Evolutionary conservation across 2,329 filamentous ascomycete genomes (phyloP).

Genomic region (Colletotrichum truncatum): DNA sequence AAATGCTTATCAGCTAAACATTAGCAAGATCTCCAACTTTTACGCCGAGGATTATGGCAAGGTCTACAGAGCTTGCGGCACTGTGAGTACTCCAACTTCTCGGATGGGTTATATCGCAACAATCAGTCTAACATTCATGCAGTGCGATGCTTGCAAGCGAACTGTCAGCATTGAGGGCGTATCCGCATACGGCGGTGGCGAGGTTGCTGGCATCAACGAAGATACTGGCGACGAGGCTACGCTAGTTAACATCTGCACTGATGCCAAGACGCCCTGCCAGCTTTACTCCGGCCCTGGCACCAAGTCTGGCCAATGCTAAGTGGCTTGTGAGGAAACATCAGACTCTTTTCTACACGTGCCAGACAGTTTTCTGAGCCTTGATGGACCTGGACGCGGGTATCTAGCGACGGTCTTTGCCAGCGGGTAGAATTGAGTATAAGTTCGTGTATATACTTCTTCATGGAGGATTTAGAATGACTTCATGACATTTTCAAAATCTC

Average conservation of each 20-base stretch:
- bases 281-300: constrained; percentile 43
- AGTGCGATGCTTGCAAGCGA: constrained; percentile 44
- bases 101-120: constrained; percentile 6
- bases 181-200: constrained; percentile 47
- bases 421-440: not conserved
- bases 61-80: constrained; percentile 39
- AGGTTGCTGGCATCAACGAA: constrained; percentile 52
- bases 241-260: constrained; percentile 37
- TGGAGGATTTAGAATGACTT: not conserved
- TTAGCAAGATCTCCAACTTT: constrained; percentile 45
- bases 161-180: constrained; percentile 53
- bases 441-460: constrained; percentile 21
- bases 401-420: too few species aligned
- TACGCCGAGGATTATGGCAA: constrained; percentile 58
- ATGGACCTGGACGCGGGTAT: not conserved
- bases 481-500: not conserved
- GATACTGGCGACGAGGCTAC: constrained; percentile 47
- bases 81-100: constrained; percentile 16
- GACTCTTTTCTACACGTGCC: not conserved
- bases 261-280: constrained; percentile 35
- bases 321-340: not conserved
- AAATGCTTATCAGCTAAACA: not conserved
- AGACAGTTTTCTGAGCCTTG: not conserved
- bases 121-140: not conserved
- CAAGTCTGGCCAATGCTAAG: constrained; percentile 26